Evolutionary conservation across 257 asterid species (phyloP), one percentile per base, ranked within the genome.

Genomic region (Solanum pinnatisectum): DNA sequence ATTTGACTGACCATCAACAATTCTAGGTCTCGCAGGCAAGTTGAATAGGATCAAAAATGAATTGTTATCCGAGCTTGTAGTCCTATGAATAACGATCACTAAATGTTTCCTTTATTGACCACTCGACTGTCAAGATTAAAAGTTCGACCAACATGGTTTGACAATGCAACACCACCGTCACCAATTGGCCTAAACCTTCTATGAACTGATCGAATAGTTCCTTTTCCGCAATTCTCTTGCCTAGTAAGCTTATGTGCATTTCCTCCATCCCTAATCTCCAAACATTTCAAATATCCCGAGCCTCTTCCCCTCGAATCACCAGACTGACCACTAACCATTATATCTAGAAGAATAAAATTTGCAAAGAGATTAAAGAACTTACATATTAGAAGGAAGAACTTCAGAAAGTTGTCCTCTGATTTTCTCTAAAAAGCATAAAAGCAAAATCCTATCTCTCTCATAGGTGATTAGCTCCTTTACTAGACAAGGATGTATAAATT

Each of bases 191-290:
- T 93, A 82, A 97, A 97, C 18, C 98, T 92, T 0, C 60, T 52
- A 52, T 46, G 60, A 52, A 16, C 23, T 52, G 22, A 52, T 6
- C 60, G 1, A 52, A 95, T 97, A 60, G 99, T 97, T 65, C 98
- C 99, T 91, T 97, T 98, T 71, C 99, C 98, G 86, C 95, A 91
- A 81, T 96, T 94, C 90, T 94, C 96, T 0, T 96, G 94, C 74
- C 30, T 92, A n/a, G 97, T 91, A 36, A 89, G 85, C 91, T 83
- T 90, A 46, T 90, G 93, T 5, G 73, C 90, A 87, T 90, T 91
- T 77, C 90, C 91, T 35, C 87, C 93, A 25, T 92, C 95, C 10
- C 87, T 42, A 72, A 90, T 94, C 86, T 94, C 98, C 20, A 91
- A 90, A 85, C 89, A 94, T 59, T 90, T 92, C 49, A 81, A 9